Conservation (phyloP, 495 filamentous ascomycete species). For the Tuber magnatum region DNA sequence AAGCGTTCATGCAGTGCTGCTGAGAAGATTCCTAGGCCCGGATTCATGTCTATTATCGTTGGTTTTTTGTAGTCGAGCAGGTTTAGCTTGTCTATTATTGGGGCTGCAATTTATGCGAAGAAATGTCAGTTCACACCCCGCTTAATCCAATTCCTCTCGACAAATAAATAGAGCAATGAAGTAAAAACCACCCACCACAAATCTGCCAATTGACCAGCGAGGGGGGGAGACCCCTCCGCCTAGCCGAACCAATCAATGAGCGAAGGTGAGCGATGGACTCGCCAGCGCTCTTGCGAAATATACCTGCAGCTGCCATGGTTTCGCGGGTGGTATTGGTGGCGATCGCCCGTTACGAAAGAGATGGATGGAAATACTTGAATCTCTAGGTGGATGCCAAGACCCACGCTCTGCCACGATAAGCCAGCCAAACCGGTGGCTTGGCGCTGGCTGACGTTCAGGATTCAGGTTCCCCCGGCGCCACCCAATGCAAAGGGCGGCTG, state of each 20-base stretch:
- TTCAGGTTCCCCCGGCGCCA: not conserved
- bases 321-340: not conserved
- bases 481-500: not conserved
- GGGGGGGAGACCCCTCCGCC: not conserved
- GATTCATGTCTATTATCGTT: conserved; percentile 64
- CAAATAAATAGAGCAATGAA: not conserved
- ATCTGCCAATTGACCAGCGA: not conserved
- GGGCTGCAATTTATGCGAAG: conserved; percentile 6
- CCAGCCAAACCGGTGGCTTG: not conserved
- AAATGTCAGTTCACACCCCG: not conserved
- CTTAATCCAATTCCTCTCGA: not conserved
- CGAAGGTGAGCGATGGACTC: not conserved
- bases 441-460: not conserved
- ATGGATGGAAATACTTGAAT: not conserved
- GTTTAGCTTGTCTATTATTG: conserved; percentile 20
- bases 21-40: conserved; percentile 68
- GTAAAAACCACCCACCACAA: not conserved
- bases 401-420: not conserved
- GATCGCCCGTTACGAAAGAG: not conserved
- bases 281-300: not conserved
- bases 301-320: not conserved
- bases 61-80: conserved; percentile 25
- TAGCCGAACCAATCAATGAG: not conserved
- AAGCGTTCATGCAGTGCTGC: conserved; percentile 64
- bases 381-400: not conserved